Evolutionary conservation across 2,329 filamentous ascomycete genomes (phyloP).

Genomic region (Nectriaceae sp.): DNA sequence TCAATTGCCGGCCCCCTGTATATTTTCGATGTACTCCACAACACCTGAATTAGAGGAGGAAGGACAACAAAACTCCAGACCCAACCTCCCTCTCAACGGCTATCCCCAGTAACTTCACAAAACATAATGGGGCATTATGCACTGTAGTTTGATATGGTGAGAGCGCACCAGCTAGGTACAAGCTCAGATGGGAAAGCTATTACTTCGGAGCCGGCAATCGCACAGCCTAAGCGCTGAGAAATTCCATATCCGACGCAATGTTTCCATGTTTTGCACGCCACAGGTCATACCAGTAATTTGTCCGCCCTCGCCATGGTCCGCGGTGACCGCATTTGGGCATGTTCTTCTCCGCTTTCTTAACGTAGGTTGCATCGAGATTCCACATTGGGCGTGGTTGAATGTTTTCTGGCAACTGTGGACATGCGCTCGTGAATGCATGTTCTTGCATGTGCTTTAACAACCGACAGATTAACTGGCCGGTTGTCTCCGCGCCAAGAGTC

Average conservation of each 20-base stretch:
- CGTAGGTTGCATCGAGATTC: constrained; percentile 52
- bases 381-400: constrained; percentile 43
- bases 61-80: too few species aligned
- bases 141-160: too few species aligned
- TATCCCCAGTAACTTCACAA: too few species aligned
- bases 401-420: constrained; percentile 43
- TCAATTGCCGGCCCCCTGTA: too few species aligned
- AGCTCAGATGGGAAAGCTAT: too few species aligned
- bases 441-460: constrained; percentile 52
- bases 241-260: constrained; percentile 25
- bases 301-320: constrained; percentile 34
- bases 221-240: too few species aligned
- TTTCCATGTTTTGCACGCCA: constrained; percentile 33
- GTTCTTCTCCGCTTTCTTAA: constrained; percentile 40
- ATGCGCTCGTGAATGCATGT: constrained; percentile 42
- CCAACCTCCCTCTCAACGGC: too few species aligned
- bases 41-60: too few species aligned
- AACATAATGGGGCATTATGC: too few species aligned
- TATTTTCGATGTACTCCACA: too few species aligned
- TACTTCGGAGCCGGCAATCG: too few species aligned
- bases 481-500: constrained; percentile 62
- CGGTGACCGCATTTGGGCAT: constrained; percentile 52
- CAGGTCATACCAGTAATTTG: constrained; percentile 32
- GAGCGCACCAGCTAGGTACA: too few species aligned
- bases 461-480: constrained; percentile 49